phyloP scores from a whole-genome alignment of 2,329 filamentous ascomycete genomes.

The Hypoxylon sp. region DNA sequence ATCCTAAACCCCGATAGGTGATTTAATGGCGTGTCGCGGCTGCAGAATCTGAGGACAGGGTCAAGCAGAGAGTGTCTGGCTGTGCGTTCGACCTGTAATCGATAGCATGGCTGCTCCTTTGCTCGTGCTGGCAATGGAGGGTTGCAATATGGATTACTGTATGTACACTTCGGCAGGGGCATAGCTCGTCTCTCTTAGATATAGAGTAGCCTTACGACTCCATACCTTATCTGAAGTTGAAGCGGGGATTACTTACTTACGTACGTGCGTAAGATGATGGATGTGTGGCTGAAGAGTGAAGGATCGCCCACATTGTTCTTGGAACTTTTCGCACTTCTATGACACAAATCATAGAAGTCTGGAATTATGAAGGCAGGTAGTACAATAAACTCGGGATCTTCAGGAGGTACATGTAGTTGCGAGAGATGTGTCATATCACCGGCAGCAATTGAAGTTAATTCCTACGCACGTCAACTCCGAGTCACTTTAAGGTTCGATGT shows the following conservation, averaged over 20 bases:
- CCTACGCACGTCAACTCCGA: too few species aligned
- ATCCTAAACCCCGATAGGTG: conserved; percentile 34
- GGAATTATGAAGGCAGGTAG: not conserved
- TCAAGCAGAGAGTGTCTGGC: conserved; percentile 11
- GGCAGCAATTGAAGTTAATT: too few species aligned
- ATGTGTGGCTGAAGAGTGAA: not conserved
- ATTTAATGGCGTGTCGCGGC: conserved; percentile 29
- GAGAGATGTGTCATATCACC: not conserved
- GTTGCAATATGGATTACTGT: conserved; percentile 5
- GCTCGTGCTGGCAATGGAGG: not conserved
- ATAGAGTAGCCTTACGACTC: not conserved
- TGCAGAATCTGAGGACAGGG: conserved; percentile 32
- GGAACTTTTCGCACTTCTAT: not conserved
- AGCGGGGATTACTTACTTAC: not conserved
- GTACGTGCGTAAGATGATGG: not conserved
- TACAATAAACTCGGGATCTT: not conserved
- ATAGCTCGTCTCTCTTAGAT: not conserved
- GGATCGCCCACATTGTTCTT: not conserved
- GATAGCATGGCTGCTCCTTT: conserved; percentile 14
- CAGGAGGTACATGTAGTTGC: not conserved
- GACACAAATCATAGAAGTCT: not conserved
- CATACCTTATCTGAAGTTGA: not conserved
- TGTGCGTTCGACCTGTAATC: conserved; percentile 14
- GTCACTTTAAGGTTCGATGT: not conserved
- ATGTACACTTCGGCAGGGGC: not conserved